Percentiles rank a stretch among this genome's conserved stretches.
Conservation (phyloP, 2,329 filamentous ascomycete genomes). For the Colletotrichum navitas region DNA sequence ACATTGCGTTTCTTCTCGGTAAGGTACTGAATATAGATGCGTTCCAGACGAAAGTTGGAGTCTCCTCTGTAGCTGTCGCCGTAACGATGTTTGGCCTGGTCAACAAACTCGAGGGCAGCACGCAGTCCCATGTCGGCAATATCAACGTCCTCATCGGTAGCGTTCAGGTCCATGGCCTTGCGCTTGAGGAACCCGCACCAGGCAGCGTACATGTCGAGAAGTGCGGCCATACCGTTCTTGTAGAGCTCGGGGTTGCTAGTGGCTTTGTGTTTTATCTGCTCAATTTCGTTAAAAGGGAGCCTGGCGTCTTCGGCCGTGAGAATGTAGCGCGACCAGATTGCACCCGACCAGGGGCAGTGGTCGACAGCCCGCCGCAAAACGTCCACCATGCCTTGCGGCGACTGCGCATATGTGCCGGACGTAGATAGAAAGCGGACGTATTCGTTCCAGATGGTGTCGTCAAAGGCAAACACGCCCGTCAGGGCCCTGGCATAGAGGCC, state of each 20-base stretch:
- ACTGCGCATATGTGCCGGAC: conserved; percentile 53
- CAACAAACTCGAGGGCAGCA: conserved; percentile 87
- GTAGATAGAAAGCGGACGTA: conserved; percentile 81
- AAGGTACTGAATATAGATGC: conserved; percentile 91
- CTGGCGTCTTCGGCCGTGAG: conserved; percentile 84
- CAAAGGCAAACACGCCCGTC: conserved; percentile 75
- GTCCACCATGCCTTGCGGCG: conserved; percentile 69
- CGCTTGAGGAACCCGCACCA: conserved; percentile 97
- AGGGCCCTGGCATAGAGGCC: conserved; percentile 86
- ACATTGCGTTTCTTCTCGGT: conserved; percentile 85
- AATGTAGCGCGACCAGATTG: conserved; percentile 91
- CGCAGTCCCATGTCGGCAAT: conserved; percentile 91
- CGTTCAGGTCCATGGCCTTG: conserved; percentile 79
- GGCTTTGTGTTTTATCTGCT: conserved; percentile 91
- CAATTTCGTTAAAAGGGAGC: conserved; percentile 82
- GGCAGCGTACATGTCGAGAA: conserved; percentile 90
- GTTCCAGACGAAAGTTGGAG: conserved; percentile 87
- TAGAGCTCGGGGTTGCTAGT: conserved; percentile 89
- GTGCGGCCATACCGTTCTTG: conserved; percentile 85
- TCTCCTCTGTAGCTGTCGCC: conserved; percentile 86
- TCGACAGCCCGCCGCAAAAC: conserved; percentile 84
- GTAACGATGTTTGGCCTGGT: conserved; percentile 81
- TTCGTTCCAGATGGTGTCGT: conserved; percentile 85
- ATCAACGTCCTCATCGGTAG: conserved; percentile 85
- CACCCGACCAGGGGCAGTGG: conserved; percentile 94